Percentiles rank a stretch among this genome's conserved stretches.
These are phyloP conservation scores for Xylariaceae sp. DNA, from an alignment of 2,329 filamentous ascomycete species.

Conservation along the genomic window DNA sequence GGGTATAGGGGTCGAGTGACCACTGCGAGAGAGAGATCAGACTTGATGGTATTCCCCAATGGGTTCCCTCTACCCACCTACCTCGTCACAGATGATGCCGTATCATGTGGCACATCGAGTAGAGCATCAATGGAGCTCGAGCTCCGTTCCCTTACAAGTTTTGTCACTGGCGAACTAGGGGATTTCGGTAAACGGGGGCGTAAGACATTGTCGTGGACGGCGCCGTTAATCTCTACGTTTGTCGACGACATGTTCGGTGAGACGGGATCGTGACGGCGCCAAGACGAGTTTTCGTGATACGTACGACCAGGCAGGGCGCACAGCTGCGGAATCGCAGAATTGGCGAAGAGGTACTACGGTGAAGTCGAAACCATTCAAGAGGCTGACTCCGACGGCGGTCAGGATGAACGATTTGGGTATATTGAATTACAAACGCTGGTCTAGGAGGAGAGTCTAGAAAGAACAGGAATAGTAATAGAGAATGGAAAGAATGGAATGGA, in stretches of 20 bases:
- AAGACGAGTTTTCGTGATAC: background rate
- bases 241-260: constrained; percentile 24
- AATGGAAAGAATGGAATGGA: background rate
- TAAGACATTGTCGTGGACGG: constrained; percentile 38
- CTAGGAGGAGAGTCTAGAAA: background rate
- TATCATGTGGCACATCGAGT: constrained; percentile 35
- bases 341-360: background rate
- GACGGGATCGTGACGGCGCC: background rate
- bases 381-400: background rate
- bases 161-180: constrained; percentile 43
- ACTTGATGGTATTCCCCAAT: constrained; percentile 4
- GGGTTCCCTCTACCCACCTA: constrained; percentile 21
- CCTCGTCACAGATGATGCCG: constrained; percentile 43
- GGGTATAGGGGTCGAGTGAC: constrained; percentile 75
- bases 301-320: background rate
- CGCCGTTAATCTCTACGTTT: constrained; percentile 24
- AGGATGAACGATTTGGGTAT: background rate
- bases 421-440: background rate
- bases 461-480: background rate
- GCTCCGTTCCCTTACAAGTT: constrained; percentile 40
- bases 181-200: constrained; percentile 48
- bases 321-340: background rate
- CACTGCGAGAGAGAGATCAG: constrained; percentile 45
- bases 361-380: background rate
- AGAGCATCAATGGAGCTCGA: constrained; percentile 35